Percentiles rank a stretch among this genome's conserved stretches.
Evolutionary conservation across 768 basidiomycete species (phyloP).

Genomic region (Tylopilus sp.): DNA sequence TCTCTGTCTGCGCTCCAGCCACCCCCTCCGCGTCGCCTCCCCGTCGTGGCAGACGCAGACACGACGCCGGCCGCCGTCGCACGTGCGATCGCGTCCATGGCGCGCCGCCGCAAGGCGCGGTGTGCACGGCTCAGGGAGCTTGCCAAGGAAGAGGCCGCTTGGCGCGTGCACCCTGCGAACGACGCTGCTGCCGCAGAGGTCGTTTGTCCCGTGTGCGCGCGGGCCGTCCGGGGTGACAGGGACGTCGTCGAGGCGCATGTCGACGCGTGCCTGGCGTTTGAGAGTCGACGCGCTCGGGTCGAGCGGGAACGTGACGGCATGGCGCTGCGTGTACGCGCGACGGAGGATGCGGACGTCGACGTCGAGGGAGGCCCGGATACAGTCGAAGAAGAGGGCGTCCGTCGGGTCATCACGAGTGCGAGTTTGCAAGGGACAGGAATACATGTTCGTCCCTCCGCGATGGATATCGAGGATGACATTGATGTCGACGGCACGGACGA

Average conservation of each 20-base stretch:
- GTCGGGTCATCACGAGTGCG: conserved; percentile 37
- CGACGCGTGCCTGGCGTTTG: conserved; percentile 71
- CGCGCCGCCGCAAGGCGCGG: conserved; percentile 66
- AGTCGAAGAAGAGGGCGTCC: conserved; percentile 33
- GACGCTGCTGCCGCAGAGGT: conserved; percentile 40
- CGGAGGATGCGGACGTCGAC: conserved; percentile 30
- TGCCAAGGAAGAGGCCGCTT: conserved; percentile 54
- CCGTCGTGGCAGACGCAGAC: conserved; percentile 18
- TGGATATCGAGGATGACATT: conserved; percentile 75
- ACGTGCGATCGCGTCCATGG: conserved; percentile 60
- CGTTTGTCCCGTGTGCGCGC: conserved; percentile 69
- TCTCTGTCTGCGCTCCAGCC: conserved; percentile 31
- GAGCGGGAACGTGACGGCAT: conserved; percentile 25
- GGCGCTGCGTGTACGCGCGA: conserved; percentile 31
- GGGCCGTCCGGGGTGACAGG: conserved; percentile 55
- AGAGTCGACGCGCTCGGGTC: conserved; percentile 38
- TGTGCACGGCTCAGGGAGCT: conserved; percentile 65
- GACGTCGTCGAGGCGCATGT: conserved; percentile 79
- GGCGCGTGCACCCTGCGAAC: conserved; percentile 21
- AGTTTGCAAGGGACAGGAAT: conserved; percentile 63
- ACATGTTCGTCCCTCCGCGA: conserved; percentile 50
- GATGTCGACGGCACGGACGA: conserved; percentile 80
- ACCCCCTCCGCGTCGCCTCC: conserved; percentile 11
- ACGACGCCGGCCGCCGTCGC: conserved; percentile 34
- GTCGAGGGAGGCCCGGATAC: conserved; percentile 41